Evolutionary conservation across 495 filamentous ascomycete genomes (phyloP).

Genomic region (Annulohypoxylon moriforme): DNA sequence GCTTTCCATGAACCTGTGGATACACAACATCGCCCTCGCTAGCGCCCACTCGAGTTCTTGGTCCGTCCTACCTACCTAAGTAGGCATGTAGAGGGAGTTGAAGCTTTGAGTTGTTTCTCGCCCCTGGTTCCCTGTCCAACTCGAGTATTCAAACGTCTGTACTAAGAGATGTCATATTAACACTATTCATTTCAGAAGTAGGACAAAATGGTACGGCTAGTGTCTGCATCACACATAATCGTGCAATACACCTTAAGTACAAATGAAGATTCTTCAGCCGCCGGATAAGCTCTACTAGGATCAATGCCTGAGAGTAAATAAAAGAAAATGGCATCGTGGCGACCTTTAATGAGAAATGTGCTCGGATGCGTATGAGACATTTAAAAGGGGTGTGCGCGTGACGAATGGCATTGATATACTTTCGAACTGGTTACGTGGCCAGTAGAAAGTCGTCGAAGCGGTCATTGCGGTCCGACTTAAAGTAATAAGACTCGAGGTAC

Average conservation of each 20-base stretch:
- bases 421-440: neutral
- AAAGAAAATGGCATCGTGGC: neutral
- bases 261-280: neutral
- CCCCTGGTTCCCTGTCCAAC: neutral
- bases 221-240: neutral
- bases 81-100: neutral
- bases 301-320: neutral
- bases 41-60: neutral
- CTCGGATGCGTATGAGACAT: constrained; percentile 5
- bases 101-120: neutral
- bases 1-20: neutral
- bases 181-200: neutral
- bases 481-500: neutral
- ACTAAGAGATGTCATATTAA: neutral
- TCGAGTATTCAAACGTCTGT: neutral
- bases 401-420: constrained; percentile 3
- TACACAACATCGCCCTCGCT: neutral
- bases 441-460: neutral
- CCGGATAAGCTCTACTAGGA: constrained; percentile 1
- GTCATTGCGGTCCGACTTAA: neutral
- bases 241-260: neutral
- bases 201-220: neutral
- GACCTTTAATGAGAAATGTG: neutral
- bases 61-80: too few species aligned
- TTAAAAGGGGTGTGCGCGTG: neutral